Evolutionary conservation across 202 grass and related monocot genomes (phyloP).

Genomic region (Tripidium arundinaceum): DNA sequence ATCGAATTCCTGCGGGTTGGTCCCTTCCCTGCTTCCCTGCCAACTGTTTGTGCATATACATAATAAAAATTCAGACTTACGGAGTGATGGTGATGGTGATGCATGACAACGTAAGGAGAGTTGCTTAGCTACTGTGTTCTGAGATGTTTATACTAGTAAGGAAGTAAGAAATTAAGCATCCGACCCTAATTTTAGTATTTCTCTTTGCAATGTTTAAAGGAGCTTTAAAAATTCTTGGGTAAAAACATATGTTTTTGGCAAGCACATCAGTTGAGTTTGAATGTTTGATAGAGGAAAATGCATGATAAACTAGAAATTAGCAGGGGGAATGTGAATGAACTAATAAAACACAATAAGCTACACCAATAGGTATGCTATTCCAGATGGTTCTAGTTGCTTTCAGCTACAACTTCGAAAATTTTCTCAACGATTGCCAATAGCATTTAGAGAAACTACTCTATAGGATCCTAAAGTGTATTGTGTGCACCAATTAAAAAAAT

Average conservation of each 20-base stretch:
- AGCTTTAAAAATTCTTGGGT: neutral
- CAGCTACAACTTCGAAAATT: neutral
- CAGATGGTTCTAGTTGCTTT: constrained; percentile 1
- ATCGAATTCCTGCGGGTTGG: constrained; percentile 18
- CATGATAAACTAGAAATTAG: neutral
- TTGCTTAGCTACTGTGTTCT: neutral
- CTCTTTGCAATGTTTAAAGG: neutral
- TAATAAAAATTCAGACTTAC: neutral
- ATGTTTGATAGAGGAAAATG: neutral
- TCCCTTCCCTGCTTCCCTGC: constrained; percentile 30
- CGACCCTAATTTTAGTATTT: neutral
- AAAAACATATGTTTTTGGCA: neutral
- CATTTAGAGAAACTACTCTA: neutral
- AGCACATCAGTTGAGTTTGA: constrained; percentile 6
- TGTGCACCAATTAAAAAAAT: neutral
- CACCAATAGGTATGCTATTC: neutral
- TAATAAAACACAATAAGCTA: neutral
- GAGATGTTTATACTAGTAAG: neutral
- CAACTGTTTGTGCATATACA: constrained; percentile 32
- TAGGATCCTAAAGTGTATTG: neutral
- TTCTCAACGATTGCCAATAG: neutral
- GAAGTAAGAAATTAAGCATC: neutral
- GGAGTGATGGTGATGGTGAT: constrained; percentile 15
- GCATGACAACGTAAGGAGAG: neutral
- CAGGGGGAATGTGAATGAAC: neutral